Evolutionary conservation across 768 basidiomycete genomes (phyloP), one percentile per base, ranked within the genome.

Genomic region (Pleurotus sapidus): DNA sequence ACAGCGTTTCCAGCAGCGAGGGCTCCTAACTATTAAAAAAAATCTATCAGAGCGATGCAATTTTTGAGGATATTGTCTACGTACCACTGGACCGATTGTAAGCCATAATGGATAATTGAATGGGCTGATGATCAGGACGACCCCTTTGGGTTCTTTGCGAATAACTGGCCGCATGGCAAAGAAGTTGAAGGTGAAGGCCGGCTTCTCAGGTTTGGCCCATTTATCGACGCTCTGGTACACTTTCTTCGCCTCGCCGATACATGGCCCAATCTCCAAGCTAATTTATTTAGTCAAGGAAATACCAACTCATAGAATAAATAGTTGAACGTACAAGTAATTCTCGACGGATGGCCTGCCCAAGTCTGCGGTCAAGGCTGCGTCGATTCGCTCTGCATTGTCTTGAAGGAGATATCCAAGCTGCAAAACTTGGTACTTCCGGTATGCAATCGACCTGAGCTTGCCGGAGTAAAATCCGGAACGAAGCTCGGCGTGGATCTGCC

Each of bases 51-150:
- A 48, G 20, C 25, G 5, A 49, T 54, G 43, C 46, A 9, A 9
- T 6, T 18, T 12, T 30, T 53, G 25, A 15, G 25, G 12, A 49
- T 3, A 7, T 12, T 38, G n/a, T 51, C 14, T 18, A 67, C 80
- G 18, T 58, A 88, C 87, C 60, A 93, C 59, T 11, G 88, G 87
- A 1, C 76, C 72, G 6, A 89, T 38, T 0, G 78, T 67, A 51
- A 88, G 68, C 75, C 77, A 86, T 12, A 91, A 58, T 0, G 89
- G 91, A 64, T 87, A 90, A 68, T 91, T 91, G 78, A 89, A 91
- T 0, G 89, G 87, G 30, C 75, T 76, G 56, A 92, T 86, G 62
- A 89, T 81, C 48, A 91, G 72, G 0, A 87, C 79, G 24, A 84
- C 79, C 3, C 90, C 90, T 67, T 93, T 94, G 46, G 92, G 78